These are phyloP conservation scores for Tolypocladium nubicola DNA, from an alignment of 2,329 filamentous ascomycete species.

Conservation along the genomic window DNA sequence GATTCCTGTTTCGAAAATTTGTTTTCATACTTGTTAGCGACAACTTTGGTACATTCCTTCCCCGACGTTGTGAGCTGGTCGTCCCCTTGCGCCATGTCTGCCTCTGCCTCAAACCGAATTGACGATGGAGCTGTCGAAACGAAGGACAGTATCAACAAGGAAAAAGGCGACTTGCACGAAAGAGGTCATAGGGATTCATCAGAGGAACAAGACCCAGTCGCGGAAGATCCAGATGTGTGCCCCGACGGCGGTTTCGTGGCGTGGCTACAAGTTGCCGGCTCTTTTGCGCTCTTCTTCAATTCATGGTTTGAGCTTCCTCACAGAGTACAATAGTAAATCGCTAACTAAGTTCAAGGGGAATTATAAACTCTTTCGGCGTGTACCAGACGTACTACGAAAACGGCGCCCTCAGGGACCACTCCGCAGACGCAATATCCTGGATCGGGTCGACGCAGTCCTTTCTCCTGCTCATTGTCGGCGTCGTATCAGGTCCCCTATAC, in stretches of 20 bases:
- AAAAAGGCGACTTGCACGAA: rapidly evolving
- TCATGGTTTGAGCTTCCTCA: neutral
- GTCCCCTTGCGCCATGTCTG: neutral
- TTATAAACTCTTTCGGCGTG: constrained; percentile 25
- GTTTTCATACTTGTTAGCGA: neutral
- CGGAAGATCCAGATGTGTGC: neutral
- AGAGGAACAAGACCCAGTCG: neutral
- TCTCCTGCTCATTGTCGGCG: constrained; percentile 23
- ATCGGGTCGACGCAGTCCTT: constrained; percentile 27
- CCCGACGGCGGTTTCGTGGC: neutral
- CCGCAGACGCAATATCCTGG: constrained; percentile 21
- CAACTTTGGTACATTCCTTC: neutral
- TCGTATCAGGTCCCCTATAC: constrained; percentile 26
- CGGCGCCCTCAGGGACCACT: constrained; percentile 11
- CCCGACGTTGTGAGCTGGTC: neutral
- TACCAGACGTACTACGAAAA: constrained; percentile 23
- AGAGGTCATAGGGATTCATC: neutral
- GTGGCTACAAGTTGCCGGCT: neutral
- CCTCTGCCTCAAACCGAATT: neutral
- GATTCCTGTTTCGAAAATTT: no score
- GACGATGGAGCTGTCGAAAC: neutral
- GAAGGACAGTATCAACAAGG: neutral
- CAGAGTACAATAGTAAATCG: neutral
- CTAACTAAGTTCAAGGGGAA: constrained; percentile 11
- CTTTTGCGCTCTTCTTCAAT: neutral